A percentile compares a stretch with the other conserved stretches of the same genome.
Evolutionary conservation across 2,329 filamentous ascomycete genomes (phyloP).

Genomic region (Aspergillus tamarii): DNA sequence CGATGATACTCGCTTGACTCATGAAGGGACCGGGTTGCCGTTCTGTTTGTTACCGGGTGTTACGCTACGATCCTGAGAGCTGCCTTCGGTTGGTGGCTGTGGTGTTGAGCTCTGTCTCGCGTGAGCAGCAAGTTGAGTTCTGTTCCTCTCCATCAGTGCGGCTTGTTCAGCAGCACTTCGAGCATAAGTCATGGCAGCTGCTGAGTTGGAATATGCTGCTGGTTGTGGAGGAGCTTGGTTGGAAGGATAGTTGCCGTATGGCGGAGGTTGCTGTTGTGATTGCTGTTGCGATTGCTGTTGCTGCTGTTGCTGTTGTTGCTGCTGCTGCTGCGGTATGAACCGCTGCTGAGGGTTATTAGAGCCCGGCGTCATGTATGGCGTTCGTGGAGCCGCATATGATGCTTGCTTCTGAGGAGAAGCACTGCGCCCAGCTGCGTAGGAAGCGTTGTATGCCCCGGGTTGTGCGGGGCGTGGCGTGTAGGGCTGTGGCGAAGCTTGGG

Average conservation of each 20-base stretch:
- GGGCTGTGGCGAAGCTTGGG: slow-evolving; percentile 39
- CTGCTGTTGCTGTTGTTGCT: neutral
- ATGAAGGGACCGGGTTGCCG: slow-evolving; percentile 33
- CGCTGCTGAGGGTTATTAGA: slow-evolving; percentile 35
- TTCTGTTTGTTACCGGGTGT: slow-evolving; percentile 39
- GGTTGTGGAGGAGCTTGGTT: slow-evolving; percentile 36
- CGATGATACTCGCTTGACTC: slow-evolving; percentile 8
- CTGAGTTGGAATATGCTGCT: slow-evolving; percentile 37
- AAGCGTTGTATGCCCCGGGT: slow-evolving; percentile 33
- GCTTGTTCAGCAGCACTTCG: slow-evolving; percentile 46
- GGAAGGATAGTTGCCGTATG: slow-evolving; percentile 33
- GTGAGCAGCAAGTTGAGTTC: slow-evolving; percentile 39
- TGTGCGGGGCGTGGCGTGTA: slow-evolving; percentile 42
- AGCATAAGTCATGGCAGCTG: slow-evolving; percentile 40
- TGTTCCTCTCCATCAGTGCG: slow-evolving; percentile 42
- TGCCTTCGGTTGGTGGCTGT: slow-evolving; percentile 33
- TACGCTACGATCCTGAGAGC: slow-evolving; percentile 39
- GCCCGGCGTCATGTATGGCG: slow-evolving; percentile 38
- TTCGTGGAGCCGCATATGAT: slow-evolving; percentile 37
- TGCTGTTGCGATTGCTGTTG: neutral
- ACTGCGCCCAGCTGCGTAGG: slow-evolving; percentile 30
- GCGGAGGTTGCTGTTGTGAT: slow-evolving; percentile 22
- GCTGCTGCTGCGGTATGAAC: slow-evolving; percentile 28
- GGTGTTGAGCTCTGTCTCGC: slow-evolving; percentile 39
- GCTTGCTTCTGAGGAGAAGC: slow-evolving; percentile 39